Base-by-base conservation (phyloP, 176 grass and related monocot genomes). In the Thalia dealbata region DNA sequence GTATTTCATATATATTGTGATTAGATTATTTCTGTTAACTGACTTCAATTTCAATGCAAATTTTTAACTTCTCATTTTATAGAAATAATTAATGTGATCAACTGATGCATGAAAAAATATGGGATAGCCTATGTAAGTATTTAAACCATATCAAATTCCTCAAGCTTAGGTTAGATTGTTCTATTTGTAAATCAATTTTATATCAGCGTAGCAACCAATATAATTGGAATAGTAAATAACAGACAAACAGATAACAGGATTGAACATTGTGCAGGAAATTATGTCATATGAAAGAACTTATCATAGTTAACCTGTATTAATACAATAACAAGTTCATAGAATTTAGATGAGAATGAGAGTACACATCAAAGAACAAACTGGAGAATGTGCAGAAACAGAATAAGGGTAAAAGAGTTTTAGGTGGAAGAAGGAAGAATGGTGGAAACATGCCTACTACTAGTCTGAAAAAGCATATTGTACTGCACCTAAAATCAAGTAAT, bases 11-110 rank as follows among this genome's bases (percentile, higher is more conserved):
- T 44, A 69, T 0, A 0, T 66, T 14, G 30, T 19, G 52, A 48
- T 72, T 44, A 45, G 65, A 68, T 22, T 68, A 6, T 68, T 35
- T 68, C n/a, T 68, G 65, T 13, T 68, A 68, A 15, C 10, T 27
- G 61, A 63, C 61, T 63, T 28, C 61, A 28, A 10, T 9, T 16
- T n/a, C 0, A 28, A 28, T 63, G 54, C 14, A 28, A 24, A 24
- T 14, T 10, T 63, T 28, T 58, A 28, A 63, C 22, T 63, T 63
- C 8, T n/a, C 21, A 58, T 14, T 58, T 58, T 3, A 63, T 28
- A 28, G 11, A 14, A 28, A 63, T 63, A 28, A 14, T 28, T 28
- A 28, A 24, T n/a, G 22, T 28, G 61, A 28, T n/a, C 54, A 58
- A 58, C 18, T 58, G 54, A 58, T 23, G 21, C 24, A 63, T 24